Conservation (phyloP, 192 early-diverging fungal genomes). For the Podila verticillata region DNA sequence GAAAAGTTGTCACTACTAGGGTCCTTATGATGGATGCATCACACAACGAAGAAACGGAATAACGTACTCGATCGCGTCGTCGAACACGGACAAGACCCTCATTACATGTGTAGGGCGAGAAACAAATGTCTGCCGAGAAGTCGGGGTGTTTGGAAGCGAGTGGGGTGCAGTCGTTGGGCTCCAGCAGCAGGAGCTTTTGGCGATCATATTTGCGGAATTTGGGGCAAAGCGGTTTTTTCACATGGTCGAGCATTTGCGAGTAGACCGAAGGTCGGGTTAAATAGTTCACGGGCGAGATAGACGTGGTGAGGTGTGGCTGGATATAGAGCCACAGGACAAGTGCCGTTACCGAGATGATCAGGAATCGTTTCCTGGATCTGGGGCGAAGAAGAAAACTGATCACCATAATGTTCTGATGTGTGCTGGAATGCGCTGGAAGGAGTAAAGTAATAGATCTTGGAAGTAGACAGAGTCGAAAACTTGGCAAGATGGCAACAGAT, state of each 20-base stretch:
- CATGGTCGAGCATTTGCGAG: conserved; percentile 37
- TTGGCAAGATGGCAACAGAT: neutral
- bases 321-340: conserved; percentile 18
- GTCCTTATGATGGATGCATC: too few species aligned
- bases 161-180: conserved; percentile 29
- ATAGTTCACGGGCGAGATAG: neutral
- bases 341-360: conserved; percentile 2
- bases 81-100: conserved; percentile 38
- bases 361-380: conserved; percentile 22
- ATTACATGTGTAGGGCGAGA: conserved; percentile 37
- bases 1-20: neutral
- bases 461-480: too few species aligned
- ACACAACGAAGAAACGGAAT: neutral
- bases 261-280: conserved; percentile 7
- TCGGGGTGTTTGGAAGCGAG: conserved; percentile 29
- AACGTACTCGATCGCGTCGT: conserved; percentile 31
- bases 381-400: conserved; percentile 10
- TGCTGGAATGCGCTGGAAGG: neutral
- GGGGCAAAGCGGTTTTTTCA: conserved; percentile 35
- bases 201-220: conserved; percentile 36
- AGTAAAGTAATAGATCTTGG: too few species aligned
- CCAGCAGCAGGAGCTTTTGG: conserved; percentile 30
- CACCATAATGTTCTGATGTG: neutral
- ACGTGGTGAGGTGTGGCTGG: neutral
- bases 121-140: conserved; percentile 42